Percentiles rank a stretch among this genome's conserved stretches.
These are phyloP conservation scores for Mortierella sp. DNA, from an alignment of 371 early-diverging fungal species.

Conservation along the genomic window DNA sequence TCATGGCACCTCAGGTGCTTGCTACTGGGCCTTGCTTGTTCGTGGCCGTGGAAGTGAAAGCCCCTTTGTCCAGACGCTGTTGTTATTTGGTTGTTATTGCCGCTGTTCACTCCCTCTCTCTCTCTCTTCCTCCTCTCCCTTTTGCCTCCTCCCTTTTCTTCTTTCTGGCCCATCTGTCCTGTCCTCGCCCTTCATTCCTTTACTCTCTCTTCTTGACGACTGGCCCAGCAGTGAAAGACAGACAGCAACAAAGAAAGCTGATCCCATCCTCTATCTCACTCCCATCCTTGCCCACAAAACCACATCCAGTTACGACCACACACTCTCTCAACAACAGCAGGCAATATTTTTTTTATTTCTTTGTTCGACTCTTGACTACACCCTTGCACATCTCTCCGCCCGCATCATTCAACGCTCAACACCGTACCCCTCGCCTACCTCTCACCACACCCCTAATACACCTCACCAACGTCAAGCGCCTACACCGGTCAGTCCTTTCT, in stretches of 20 bases:
- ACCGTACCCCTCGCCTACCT: background rate
- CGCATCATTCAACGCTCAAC: background rate
- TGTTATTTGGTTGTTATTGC: too few species aligned
- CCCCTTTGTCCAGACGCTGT: too few species aligned
- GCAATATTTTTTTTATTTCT: background rate
- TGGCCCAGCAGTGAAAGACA: conserved; percentile 1
- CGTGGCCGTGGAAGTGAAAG: too few species aligned
- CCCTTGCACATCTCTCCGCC: background rate
- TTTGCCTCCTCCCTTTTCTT: background rate
- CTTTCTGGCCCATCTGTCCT: too few species aligned
- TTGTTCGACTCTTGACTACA: background rate
- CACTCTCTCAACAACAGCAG: background rate
- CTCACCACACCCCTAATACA: background rate
- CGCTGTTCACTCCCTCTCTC: background rate
- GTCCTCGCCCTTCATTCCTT: background rate
- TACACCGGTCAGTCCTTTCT: background rate
- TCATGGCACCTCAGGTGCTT: too few species aligned
- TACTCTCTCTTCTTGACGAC: background rate
- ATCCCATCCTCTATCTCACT: background rate
- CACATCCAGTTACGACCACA: background rate
- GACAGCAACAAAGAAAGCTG: background rate
- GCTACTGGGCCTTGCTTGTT: too few species aligned
- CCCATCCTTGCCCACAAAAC: background rate
- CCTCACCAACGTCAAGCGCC: background rate
- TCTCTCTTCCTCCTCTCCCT: background rate